Conservation (phyloP, 345 rosid species). For the Mangifera indica region DNA sequence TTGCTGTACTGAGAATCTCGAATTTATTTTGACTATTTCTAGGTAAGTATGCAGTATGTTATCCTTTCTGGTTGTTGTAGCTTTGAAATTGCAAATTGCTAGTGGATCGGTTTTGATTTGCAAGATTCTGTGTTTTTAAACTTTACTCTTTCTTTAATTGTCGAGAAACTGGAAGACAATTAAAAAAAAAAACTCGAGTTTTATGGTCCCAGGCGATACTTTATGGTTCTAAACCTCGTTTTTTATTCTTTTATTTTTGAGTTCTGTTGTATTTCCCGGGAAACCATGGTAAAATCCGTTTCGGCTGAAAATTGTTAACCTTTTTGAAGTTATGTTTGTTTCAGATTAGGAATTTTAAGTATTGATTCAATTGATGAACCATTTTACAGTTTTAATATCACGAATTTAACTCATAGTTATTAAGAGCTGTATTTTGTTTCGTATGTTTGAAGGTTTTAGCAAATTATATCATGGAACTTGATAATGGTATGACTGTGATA, state of each 20-base stretch:
- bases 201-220: neutral
- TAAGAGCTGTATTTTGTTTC: slow-evolving; percentile 7
- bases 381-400: neutral
- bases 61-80: neutral
- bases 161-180: slow-evolving; percentile 24
- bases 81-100: slow-evolving; percentile 6
- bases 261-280: slow-evolving; percentile 2
- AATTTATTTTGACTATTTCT: slow-evolving; percentile 19
- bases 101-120: slow-evolving; percentile 39
- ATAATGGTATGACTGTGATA: slow-evolving; percentile 27
- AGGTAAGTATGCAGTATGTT: slow-evolving; percentile 21
- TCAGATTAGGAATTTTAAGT: slow-evolving; percentile 20
- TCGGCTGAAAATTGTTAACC: neutral
- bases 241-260: neutral
- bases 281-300: neutral
- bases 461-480: slow-evolving; percentile 29
- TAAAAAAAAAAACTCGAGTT: slow-evolving; percentile 14
- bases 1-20: slow-evolving; percentile 8
- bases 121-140: slow-evolving; percentile 16
- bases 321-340: slow-evolving; percentile 10
- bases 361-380: neutral
- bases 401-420: neutral
- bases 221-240: neutral
- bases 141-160: slow-evolving; percentile 22
- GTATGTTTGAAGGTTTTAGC: slow-evolving; percentile 17